Evolutionary conservation across 164 flowering plant species (phyloP), one percentile per base, ranked within the genome.

Genomic region (Brasenia schreberi): DNA sequence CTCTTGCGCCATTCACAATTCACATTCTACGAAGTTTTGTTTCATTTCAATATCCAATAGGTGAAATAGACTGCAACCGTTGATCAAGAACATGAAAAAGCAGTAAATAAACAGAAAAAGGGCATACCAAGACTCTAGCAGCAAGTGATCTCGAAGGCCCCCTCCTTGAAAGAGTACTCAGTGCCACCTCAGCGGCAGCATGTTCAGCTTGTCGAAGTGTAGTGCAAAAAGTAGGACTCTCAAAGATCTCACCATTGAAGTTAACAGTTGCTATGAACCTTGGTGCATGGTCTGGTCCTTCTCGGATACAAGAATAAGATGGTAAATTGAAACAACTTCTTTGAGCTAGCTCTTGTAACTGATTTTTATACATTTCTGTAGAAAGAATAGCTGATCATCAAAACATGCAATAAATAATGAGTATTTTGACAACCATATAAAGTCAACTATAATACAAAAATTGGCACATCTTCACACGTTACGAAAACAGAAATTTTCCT

Each of bases 241-340:
- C 89, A 68, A 85, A 85, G 33, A 70, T 63, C 79, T 85, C 89
- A 53, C 87, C 87, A 74, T 85, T 85, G 69, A 85, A 85, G 68
- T 80, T 85, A 18, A 85, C 89, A 33, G 81, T 78, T 2, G 88
- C 79, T 75, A 82, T 84, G 77, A 84, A 84, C 59, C 88, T 73
- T n/a, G 89, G 89, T n/a, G 85, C 89, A 70, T 85, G 89, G 73
- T 85, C 89, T 4, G 89, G 89, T 66, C 89, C 89, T 71, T 85
- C 85, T 6, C 89, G 74, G 59, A 81, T 78, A 67, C 87, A 85
- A 17, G 89, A 73, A 75, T 85, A 85, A 18, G 89, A 80, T 65
- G 89, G 89, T 67, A 85, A 66, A 61, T 83, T 81, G 73, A 84
- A 83, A 76, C 88, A 84, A 70, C 88, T 84, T 70, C 88, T 81